Base-by-base conservation (phyloP, 768 basidiomycete species). In the Xerocomellus intermedius region DNA sequence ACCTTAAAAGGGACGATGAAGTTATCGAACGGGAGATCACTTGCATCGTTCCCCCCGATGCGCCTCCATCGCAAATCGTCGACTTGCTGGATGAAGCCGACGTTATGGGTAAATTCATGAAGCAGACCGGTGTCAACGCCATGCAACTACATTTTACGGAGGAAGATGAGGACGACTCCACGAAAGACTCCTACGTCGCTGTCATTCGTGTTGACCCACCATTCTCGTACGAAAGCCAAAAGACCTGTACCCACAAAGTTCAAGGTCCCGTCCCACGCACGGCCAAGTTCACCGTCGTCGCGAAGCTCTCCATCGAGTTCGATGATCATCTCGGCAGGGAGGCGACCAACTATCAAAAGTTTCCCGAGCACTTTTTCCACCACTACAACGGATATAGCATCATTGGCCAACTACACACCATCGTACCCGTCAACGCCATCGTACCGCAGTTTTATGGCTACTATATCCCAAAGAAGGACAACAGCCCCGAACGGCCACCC, bases 391-490 rank as follows among this genome's bases (percentile, higher is more conserved):
- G 64, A 26, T 68, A 69, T 38, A 71, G 64, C 7, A 7, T 63
- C 43, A 28, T 67, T 0, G 2, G 8, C 5, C 70, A 67, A 19
- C 28, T 82, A 6, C 67, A 68, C 30, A 61, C 75, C 57, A 77
- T 82, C 0, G 74, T 78, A 0, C 80, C 82, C 3, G 70, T 80
- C 4, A 70, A 74, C 8, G 75, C 85, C 0, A 44, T 85, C 44
- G 79, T 82, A 4, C 85, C 86, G 0, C 83, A 85, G 64, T 87
- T 79, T 66, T 87, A 82, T 59, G 85, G 86, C 2, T 83, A 81
- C 66, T 87, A 86, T 58, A 63, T 60, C 0, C 74, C 73, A 1
- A 16, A 44, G 37, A 1, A n/a, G 69, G 9, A 28, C n/a, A n/a
- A n/a, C n/a, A n/a, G n/a, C n/a, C n/a, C n/a, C n/a, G n/a, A n/a